Conservation (phyloP, 2,329 filamentous ascomycete species). For the Chalaropsis ovoidea region DNA sequence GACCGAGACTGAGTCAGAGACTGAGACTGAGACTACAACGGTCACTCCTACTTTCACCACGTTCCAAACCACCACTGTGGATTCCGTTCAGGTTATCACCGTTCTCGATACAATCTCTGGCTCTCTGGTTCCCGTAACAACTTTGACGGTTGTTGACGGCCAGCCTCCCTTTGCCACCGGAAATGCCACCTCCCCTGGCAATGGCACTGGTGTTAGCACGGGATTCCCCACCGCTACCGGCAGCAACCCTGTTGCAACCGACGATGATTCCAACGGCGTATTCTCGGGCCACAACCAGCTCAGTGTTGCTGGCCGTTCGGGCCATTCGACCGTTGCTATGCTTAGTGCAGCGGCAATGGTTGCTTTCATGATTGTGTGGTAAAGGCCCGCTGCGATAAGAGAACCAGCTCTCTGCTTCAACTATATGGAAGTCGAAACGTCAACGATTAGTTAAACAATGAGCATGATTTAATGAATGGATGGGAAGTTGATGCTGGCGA, state of each 20-base stretch:
- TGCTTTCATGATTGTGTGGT: constrained; percentile 3
- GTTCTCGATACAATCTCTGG: constrained; percentile 21
- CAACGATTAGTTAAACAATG: constrained; percentile 6
- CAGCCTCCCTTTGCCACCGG: constrained; percentile 20
- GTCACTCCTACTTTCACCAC: constrained; percentile 20
- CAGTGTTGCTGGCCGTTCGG: neutral
- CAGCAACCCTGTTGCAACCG: neutral
- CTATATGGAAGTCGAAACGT: neutral
- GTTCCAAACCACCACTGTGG: constrained; percentile 19
- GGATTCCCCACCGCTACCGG: neutral
- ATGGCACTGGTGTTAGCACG: constrained; percentile 12
- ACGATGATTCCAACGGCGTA: neutral
- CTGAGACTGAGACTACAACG: constrained; percentile 17
- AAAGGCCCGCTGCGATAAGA: neutral
- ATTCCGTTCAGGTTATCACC: constrained; percentile 18
- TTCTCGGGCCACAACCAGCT: constrained; percentile 13
- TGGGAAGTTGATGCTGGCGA: neutral
- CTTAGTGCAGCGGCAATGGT: neutral
- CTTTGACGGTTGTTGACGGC: constrained; percentile 22
- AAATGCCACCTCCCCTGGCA: constrained; percentile 16
- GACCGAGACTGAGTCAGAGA: constrained; percentile 19
- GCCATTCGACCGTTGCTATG: neutral
- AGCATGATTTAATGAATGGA: constrained; percentile 12
- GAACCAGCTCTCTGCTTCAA: neutral
- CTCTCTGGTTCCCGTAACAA: constrained; percentile 20